Percentiles rank a stretch among this genome's conserved stretches.
Conservation (phyloP, 495 filamentous ascomycete species). For the Astrothelium macrocarpum region DNA sequence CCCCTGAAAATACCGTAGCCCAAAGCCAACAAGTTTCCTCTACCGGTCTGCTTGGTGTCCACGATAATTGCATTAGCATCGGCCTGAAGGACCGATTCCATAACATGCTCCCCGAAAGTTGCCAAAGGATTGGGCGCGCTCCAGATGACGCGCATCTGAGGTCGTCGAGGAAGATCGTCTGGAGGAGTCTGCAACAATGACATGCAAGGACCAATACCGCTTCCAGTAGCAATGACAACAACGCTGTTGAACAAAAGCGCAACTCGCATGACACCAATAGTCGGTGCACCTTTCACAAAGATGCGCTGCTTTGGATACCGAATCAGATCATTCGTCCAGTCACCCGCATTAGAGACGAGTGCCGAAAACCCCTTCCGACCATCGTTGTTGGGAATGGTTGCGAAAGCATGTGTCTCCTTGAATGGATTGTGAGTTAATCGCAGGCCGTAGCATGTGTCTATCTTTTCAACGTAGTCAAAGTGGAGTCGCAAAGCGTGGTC, state of each 20-base stretch:
- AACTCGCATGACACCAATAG: slow-evolving; percentile 63
- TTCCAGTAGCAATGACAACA: slow-evolving; percentile 73
- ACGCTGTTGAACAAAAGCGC: slow-evolving; percentile 58
- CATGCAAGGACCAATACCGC: slow-evolving; percentile 66
- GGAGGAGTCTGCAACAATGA: slow-evolving; percentile 39
- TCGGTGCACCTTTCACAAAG: slow-evolving; percentile 46
- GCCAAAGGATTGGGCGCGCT: slow-evolving; percentile 43
- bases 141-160: slow-evolving; percentile 47
- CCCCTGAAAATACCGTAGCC: slow-evolving; percentile 48
- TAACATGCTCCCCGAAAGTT: slow-evolving; percentile 45
- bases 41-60: slow-evolving; percentile 42
- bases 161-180: slow-evolving; percentile 22
- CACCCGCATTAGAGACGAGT: slow-evolving; percentile 70
- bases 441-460: slow-evolving; percentile 35
- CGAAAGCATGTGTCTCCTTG: slow-evolving; percentile 74
- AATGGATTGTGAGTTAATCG: slow-evolving; percentile 50
- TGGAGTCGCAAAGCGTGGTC: slow-evolving; percentile 63
- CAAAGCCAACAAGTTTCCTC: slow-evolving; percentile 47
- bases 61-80: slow-evolving; percentile 47
- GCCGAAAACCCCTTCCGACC: slow-evolving; percentile 51
- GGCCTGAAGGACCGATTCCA: slow-evolving; percentile 41
- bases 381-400: slow-evolving; percentile 52
- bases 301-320: slow-evolving; percentile 47
- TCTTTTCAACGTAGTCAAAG: slow-evolving; percentile 49
- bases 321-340: slow-evolving; percentile 66